Evolutionary conservation across 2,329 filamentous ascomycete genomes (phyloP), one percentile per base, ranked within the genome.

Genomic region (Fusarium sp.): DNA sequence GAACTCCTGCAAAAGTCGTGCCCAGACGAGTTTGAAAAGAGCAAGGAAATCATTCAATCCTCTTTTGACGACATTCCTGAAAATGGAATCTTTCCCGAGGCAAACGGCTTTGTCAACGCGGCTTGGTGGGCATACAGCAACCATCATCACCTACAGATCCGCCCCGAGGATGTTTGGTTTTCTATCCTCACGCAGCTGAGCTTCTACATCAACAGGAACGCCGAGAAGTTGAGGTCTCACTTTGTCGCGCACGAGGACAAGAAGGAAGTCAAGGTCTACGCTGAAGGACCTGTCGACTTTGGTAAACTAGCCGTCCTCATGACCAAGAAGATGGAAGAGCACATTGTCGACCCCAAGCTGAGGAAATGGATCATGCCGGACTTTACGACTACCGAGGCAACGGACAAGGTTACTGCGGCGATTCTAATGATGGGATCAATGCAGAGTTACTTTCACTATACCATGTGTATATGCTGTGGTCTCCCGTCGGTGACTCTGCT

Each of bases 121-220:
- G 80, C 74, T n/a, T 77, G 82, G 25, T 57, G 80, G n/a, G 85
- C 85, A 2, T 88, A 87, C 69, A 84, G 77, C 68, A 13, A 79
- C 2, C 85, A 88, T 64, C 84, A 86, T 62, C 82, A 88, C 65
- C 82, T 89, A 0, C 77, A 76, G 2, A 78, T 89, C 54, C 84
- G 87, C 1, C 87, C 88, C 0, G 87, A 90, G 31, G 88, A 90
- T 66, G 75, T 89, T 18, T 90, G 87, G 88, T 81, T 88, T 52
- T 79, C 86, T 7, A 88, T 89, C 69, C 74, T 89, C 1, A 80
- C 82, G 0, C 87, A 90, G 69, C 71, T 89, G 2, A 84, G 81
- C 73, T 79, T 84, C 64, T 87, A 82, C 70, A 79, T 89, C 74
- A 87, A 88, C 59, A 81, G 77, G 2, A 79, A 88, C 68, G 81